Evolutionary conservation across 805 yeast genomes (phyloP).

Genomic region (Candida succiphila): DNA sequence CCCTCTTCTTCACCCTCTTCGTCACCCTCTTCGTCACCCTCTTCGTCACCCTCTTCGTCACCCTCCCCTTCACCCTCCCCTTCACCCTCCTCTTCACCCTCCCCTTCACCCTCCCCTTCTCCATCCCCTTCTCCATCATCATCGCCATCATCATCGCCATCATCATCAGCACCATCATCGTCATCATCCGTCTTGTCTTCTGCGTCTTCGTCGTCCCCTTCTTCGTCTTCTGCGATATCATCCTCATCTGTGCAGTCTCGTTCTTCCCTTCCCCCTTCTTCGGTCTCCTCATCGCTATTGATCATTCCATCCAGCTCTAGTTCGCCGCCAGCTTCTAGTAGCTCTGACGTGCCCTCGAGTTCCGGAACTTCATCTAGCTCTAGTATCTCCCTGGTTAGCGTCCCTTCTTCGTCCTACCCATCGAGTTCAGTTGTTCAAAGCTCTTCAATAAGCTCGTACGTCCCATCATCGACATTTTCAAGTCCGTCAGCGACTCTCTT

Average conservation of each 20-base stretch:
- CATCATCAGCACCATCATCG: slow-evolving; percentile 1
- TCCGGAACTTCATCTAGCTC: too few relatives aligned
- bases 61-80: neutral
- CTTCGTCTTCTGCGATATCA: neutral
- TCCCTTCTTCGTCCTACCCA: too few relatives aligned
- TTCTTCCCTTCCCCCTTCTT: neutral
- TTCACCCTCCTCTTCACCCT: neutral
- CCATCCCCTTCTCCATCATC: neutral
- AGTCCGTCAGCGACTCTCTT: too few relatives aligned
- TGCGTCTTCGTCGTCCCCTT: neutral
- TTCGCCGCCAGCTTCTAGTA: too few relatives aligned
- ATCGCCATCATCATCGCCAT: neutral
- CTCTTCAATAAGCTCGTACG: too few relatives aligned
- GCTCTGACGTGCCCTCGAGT: too few relatives aligned
- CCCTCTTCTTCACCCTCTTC: neutral
- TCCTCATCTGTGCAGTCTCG: neutral
- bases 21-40: neutral
- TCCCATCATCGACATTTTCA: too few relatives aligned
- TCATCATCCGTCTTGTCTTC: neutral
- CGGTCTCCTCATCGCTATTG: neutral
- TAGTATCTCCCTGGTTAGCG: too few relatives aligned
- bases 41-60: neutral
- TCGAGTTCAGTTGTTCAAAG: too few relatives aligned
- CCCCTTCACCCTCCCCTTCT: neutral
- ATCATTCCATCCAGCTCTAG: neutral